Percentiles rank a stretch among this genome's conserved stretches.
These are phyloP conservation scores for Coleophoma eucalyptorum DNA, from an alignment of 2,329 filamentous ascomycete species.

Conservation along the genomic window DNA sequence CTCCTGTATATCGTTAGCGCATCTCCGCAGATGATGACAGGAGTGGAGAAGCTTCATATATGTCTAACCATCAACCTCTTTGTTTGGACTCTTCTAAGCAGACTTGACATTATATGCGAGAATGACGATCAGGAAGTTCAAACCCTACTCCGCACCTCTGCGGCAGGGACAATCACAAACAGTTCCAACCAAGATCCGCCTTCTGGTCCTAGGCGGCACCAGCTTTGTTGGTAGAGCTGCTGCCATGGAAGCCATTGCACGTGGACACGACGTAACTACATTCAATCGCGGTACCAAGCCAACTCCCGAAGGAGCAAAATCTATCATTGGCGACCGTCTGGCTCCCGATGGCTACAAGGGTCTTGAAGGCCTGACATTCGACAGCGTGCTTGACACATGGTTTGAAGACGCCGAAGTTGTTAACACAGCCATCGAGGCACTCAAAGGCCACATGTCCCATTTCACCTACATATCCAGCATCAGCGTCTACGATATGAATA, in stretches of 20 bases:
- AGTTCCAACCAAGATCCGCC: not conserved
- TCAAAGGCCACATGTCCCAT: constrained; percentile 9
- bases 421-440: constrained; percentile 8
- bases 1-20: too few relatives aligned
- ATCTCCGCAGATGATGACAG: too few relatives aligned
- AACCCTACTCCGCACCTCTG: too few relatives aligned
- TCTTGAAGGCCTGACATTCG: constrained; percentile 8
- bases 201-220: constrained; percentile 3
- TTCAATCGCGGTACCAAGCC: constrained; percentile 12
- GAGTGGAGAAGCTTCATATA: too few relatives aligned
- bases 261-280: constrained; percentile 6
- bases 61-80: too few relatives aligned
- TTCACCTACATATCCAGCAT: constrained; percentile 10
- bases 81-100: too few relatives aligned
- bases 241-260: constrained; percentile 10
- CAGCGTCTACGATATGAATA: not conserved
- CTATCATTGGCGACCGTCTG: constrained; percentile 13
- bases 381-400: constrained; percentile 18
- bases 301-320: constrained; percentile 6
- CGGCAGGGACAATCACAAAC: too few relatives aligned
- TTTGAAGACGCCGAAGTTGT: constrained; percentile 8
- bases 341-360: constrained; percentile 2
- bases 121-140: too few relatives aligned
- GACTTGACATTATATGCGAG: too few relatives aligned
- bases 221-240: constrained; percentile 11